These are phyloP conservation scores for Alternaria sp. DNA, from an alignment of 2,329 filamentous ascomycete genomes.

Conservation along the genomic window DNA sequence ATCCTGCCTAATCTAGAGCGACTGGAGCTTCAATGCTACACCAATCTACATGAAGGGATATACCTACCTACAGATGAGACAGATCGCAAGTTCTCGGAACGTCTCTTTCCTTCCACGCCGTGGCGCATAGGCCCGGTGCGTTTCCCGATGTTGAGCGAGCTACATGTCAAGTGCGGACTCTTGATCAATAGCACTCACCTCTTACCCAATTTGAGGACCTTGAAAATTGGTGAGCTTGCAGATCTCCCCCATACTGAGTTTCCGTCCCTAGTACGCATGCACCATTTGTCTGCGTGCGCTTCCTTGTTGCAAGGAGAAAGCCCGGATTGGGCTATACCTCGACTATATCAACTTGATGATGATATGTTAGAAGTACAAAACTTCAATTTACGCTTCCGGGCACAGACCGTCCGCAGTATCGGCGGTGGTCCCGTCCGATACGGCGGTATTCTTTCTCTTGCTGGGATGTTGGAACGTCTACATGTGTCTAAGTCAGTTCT, in stretches of 20 bases:
- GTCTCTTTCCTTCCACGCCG: not conserved
- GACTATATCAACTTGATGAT: not conserved
- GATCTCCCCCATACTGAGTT: not conserved
- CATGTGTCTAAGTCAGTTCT: not conserved
- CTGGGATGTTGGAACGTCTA: not conserved
- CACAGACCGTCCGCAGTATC: not conserved
- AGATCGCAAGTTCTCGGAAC: not conserved
- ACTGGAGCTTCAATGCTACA: not conserved
- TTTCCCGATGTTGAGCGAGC: not conserved
- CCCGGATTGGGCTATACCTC: not conserved
- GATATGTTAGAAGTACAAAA: not conserved
- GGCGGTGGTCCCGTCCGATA: not conserved
- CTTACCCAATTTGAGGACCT: not conserved
- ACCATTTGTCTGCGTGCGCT: not conserved
- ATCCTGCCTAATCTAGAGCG: not conserved
- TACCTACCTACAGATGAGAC: not conserved
- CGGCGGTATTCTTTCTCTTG: not conserved
- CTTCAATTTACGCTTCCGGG: not conserved
- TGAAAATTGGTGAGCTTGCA: not conserved
- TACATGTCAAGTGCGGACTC: not conserved
- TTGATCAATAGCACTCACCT: not conserved
- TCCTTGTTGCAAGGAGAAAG: not conserved
- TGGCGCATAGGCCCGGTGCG: not conserved
- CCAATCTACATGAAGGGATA: not conserved
- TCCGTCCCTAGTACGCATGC: not conserved